Evolutionary conservation across 331 rosid genomes (phyloP), one percentile per base, ranked within the genome.

Genomic region (Malus hybrid): DNA sequence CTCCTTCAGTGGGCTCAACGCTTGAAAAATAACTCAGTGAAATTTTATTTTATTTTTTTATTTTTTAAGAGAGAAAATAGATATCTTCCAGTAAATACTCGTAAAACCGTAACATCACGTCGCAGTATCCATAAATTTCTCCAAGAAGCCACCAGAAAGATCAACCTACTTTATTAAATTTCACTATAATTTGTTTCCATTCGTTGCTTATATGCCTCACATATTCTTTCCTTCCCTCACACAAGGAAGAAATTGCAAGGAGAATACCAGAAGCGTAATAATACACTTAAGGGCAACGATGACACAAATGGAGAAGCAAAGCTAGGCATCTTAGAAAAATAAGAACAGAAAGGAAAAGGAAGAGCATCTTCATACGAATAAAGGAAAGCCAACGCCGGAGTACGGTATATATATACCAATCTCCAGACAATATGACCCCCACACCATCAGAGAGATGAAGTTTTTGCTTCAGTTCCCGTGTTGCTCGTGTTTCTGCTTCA

Each of bases 401-500:
- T 77, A 54, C 59, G 9, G 66, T 32, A 39, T 80, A 76, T 28
- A 73, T 28, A 73, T 65, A 22, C 54, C 70, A 56, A 65, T 76
- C 78, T 79, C 54, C 75, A 78, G 46, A 76, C 69, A 73, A 66
- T 48, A 42, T 22, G 59, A 76, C 31, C 76, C 83, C 50, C 75
- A 70, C 11, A 71, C 46, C 33, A 28, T 6, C 70, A 76, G 69
- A 66, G 83, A 71, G 56, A 89, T 87, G 92, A 84, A 83, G 81
- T 81, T 87, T 85, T 74, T 85, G 74, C 44, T 87, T 76, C 87
- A 87, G 77, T 82, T 85, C 34, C 89, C 90, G 0, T 84, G 90
- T 75, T 88, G 88, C 83, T 84, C 84, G 10, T 89, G 92, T 80
- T 89, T 86, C 77, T 87, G 94, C 75, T 78, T 83, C 87, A 57